phyloP scores from a whole-genome alignment of 495 filamentous ascomycete species.

The Entonaema liquescens region DNA sequence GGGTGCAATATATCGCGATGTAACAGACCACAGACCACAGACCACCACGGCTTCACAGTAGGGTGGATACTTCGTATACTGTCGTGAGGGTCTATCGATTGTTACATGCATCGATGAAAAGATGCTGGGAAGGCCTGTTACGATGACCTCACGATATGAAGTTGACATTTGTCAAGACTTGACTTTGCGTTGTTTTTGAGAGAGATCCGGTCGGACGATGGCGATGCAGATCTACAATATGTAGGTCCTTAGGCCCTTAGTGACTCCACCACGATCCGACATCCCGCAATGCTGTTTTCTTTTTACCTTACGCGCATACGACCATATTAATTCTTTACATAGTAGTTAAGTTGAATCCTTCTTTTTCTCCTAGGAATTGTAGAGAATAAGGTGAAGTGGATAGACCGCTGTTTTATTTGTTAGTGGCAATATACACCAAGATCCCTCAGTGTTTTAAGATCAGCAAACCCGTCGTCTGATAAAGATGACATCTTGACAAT shows the following conservation, averaged over 20 bases:
- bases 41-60: background rate
- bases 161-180: constrained; percentile 11
- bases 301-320: background rate
- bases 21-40: constrained; percentile 16
- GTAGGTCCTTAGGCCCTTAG: constrained; percentile 21
- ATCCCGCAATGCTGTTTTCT: constrained; percentile 12
- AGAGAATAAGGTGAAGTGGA: background rate
- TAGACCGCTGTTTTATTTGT: background rate
- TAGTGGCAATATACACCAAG: background rate
- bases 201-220: constrained; percentile 28
- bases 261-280: constrained; percentile 33
- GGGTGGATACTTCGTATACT: constrained; percentile 4
- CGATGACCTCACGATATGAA: constrained; percentile 31
- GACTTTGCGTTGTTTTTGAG: constrained; percentile 28
- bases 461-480: background rate
- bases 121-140: constrained; percentile 7
- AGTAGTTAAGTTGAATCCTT: constrained; percentile 2
- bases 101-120: constrained; percentile 10
- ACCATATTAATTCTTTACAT: background rate
- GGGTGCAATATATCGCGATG: constrained; percentile 36
- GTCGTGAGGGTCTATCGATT: constrained; percentile 8
- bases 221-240: constrained; percentile 34
- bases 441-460: background rate
- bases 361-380: background rate
- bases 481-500: background rate